A percentile compares a stretch with the other conserved stretches of the same genome.
phyloP scores from a whole-genome alignment of 1,139 yeast species.

The Hemisphaericaspora xylanilytica region DNA sequence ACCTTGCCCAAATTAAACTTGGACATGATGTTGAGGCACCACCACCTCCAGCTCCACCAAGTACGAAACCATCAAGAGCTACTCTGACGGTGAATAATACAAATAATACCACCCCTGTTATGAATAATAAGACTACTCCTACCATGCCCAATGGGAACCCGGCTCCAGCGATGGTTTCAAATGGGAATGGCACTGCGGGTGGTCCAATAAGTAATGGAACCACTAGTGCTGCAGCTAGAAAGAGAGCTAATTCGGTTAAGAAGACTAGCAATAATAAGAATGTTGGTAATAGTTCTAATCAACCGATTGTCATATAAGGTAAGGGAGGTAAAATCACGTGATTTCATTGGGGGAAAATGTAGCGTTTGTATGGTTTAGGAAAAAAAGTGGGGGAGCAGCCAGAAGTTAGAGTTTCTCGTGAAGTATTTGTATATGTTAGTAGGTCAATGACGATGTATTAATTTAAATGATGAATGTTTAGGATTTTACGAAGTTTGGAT shows the following conservation, averaged over 20 bases:
- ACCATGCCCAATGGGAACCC: constrained; percentile 4
- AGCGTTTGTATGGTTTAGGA: too few species aligned
- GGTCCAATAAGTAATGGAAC: too few species aligned
- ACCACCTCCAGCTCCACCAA: constrained; percentile 15
- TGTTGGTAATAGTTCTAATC: constrained; percentile 7
- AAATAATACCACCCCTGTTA: constrained; percentile 11
- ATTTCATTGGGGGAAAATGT: too few species aligned
- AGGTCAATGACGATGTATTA: too few species aligned
- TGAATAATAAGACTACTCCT: constrained; percentile 10
- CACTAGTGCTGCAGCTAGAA: not conserved
- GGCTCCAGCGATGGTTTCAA: constrained; percentile 2
- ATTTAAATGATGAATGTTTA: too few species aligned
- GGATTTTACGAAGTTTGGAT: too few species aligned
- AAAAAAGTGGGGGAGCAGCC: not conserved
- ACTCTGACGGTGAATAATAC: constrained; percentile 9
- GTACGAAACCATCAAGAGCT: constrained; percentile 1
- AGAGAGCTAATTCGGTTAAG: constrained; percentile 6
- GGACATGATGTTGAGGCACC: constrained; percentile 46
- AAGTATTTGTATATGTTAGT: too few species aligned
- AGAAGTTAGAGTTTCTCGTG: too few species aligned
- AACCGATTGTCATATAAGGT: constrained; percentile 9
- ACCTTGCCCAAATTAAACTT: constrained; percentile 48
- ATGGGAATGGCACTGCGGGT: not conserved
- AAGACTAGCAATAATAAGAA: constrained; percentile 8
- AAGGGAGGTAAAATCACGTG: not conserved